Percentiles rank a stretch among this genome's conserved stretches.
Conservation (phyloP, 148 eudicot genomes). For the Camellia sinensis region DNA sequence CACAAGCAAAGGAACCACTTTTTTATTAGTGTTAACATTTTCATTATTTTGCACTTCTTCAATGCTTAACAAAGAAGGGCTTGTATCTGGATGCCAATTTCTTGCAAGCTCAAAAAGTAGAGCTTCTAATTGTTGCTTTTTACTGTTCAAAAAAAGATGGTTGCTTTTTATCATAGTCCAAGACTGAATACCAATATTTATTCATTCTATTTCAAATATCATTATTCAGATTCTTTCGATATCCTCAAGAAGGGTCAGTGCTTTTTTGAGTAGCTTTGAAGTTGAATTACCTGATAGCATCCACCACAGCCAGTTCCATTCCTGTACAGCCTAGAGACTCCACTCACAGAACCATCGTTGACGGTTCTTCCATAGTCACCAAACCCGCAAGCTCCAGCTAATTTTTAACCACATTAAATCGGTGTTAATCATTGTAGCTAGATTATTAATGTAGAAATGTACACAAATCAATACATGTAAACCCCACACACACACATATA, state of each 20-base stretch:
- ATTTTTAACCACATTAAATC: constrained; percentile 2
- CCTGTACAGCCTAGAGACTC: constrained; percentile 55
- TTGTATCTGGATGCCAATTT: too few relatives aligned
- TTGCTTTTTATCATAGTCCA: too few relatives aligned
- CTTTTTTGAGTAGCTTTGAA: background rate
- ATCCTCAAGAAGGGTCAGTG: too few relatives aligned
- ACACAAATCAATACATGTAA: background rate
- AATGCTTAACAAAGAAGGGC: too few relatives aligned
- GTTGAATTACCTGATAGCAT: constrained; percentile 59
- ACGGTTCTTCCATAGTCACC: constrained; percentile 57
- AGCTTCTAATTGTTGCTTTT: too few relatives aligned
- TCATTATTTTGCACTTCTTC: background rate
- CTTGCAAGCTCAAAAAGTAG: too few relatives aligned
- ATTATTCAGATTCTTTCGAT: too few relatives aligned
- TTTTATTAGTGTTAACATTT: background rate
- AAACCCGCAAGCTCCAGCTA: constrained; percentile 84
- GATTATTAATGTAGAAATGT: background rate
- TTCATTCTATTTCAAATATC: too few relatives aligned
- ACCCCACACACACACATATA: background rate
- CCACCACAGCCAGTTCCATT: constrained; percentile 72
- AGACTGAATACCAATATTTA: too few relatives aligned
- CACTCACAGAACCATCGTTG: constrained; percentile 49
- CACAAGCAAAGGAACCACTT: background rate
- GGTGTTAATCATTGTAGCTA: background rate
- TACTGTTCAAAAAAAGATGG: too few relatives aligned